phyloP scores from a whole-genome alignment of 1,139 yeast species.

The Suhomyces anneliseae region DNA sequence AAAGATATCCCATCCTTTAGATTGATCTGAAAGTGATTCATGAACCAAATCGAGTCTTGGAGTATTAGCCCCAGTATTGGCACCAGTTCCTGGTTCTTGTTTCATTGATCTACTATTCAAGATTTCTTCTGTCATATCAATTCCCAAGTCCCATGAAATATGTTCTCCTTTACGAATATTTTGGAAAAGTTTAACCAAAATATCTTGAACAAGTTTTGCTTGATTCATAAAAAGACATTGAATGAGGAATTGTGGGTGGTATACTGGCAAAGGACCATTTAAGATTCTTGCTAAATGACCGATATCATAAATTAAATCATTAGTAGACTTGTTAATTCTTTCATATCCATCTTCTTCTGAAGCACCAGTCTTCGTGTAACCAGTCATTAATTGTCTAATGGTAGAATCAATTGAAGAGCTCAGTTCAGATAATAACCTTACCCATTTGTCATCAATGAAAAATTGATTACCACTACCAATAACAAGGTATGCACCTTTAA shows the following conservation, averaged over 20 bases:
- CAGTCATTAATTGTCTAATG: constrained; percentile 52
- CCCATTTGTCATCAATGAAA: constrained; percentile 72
- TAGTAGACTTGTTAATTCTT: constrained; percentile 9
- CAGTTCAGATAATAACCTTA: constrained; percentile 31
- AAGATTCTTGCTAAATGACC: constrained; percentile 67
- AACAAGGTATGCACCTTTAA: constrained; percentile 73
- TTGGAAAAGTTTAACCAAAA: constrained; percentile 55
- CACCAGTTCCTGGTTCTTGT: constrained; percentile 1
- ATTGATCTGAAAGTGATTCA: neutral
- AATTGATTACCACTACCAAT: constrained; percentile 90
- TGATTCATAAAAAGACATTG: constrained; percentile 73
- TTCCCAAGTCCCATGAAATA: constrained; percentile 38
- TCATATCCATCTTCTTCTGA: constrained; percentile 22
- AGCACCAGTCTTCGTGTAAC: constrained; percentile 46
- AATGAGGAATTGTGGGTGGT: constrained; percentile 87
- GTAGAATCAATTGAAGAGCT: constrained; percentile 33
- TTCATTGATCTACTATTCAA: constrained; percentile 2
- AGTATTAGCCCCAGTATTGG: constrained; percentile 6
- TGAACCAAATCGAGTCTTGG: constrained; percentile 4
- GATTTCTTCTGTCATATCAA: constrained; percentile 25
- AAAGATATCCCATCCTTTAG: constrained; percentile 26
- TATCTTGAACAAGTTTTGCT: constrained; percentile 52
- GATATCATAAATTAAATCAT: constrained; percentile 28
- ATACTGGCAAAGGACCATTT: constrained; percentile 87
- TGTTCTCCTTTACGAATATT: constrained; percentile 42